Evolutionary conservation across 2,329 filamentous ascomycete species (phyloP), one percentile per base, ranked within the genome.

Genomic region (Colletotrichum tanaceti): DNA sequence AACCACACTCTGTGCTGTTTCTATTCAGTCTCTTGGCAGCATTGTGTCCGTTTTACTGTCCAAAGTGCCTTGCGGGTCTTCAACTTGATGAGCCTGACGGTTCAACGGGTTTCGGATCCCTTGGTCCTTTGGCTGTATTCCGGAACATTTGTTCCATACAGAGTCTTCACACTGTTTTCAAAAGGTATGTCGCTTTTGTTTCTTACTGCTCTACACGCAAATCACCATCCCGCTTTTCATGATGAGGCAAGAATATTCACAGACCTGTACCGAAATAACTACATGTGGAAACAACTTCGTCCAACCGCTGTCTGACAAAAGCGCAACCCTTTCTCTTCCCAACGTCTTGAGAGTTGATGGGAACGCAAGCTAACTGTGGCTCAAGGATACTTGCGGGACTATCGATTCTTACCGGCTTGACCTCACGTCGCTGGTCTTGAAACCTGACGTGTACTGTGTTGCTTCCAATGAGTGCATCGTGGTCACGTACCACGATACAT

Each of bases 261-360:
- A 93, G 91, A 93, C 91, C 91, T 93, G 91, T 91, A 91, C 91
- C 86, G 90, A 93, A 91, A 80, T 77, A 77, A 75, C 32, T 75
- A 73, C 64, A 85, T 93, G 90, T 91, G 85, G 90, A 92, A 86
- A 83, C 78, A 83, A 81, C 82, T 88, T 90, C 88, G 89, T 90
- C 89, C 91, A 93, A 93, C 90, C 91, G 90, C 91, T 93, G 89
- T 93, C 90, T 93, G 90, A 92, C 78, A 77, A 35, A 67, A 69
- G 60, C 63, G 68, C 65, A 63, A 60, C 52, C 43, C 9, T 22
- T 14, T 35, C 67, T 35, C 72, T 70, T 57, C 2, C 32, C 7
- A 2, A 66, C 68, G 63, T 50, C 43, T 3, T 1, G 62, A 22
- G 16, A 41, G 47, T 53, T 18, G n/a, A n/a, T 49, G 18, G n/a